phyloP scores from a whole-genome alignment of 2,329 filamentous ascomycete genomes.

The Septoria linicola region DNA sequence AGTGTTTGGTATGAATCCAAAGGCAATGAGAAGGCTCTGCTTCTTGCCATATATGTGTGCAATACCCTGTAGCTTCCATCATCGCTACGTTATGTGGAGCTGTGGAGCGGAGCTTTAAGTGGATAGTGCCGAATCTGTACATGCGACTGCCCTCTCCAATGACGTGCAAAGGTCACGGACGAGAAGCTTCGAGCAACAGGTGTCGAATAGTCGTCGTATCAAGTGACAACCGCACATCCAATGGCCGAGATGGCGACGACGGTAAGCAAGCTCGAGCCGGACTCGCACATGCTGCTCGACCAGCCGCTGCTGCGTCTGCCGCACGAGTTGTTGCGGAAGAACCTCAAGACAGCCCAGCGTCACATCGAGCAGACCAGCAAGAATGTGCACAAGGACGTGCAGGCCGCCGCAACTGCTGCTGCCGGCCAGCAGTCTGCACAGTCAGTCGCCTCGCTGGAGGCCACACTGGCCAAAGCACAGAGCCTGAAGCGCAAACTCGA shows the following conservation, averaged over 20 bases:
- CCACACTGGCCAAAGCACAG: slow-evolving; percentile 81
- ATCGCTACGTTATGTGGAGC: too few species aligned
- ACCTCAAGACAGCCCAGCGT: slow-evolving; percentile 83
- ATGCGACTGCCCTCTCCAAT: background rate
- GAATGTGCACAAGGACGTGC: slow-evolving; percentile 59
- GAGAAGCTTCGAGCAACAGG: too few species aligned
- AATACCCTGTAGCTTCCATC: too few species aligned
- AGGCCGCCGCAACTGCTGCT: slow-evolving; percentile 55
- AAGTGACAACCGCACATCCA: too few species aligned
- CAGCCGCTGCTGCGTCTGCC: slow-evolving; percentile 92
- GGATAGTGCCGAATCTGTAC: too few species aligned
- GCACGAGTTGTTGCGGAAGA: slow-evolving; percentile 87
- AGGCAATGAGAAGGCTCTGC: too few species aligned
- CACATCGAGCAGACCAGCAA: slow-evolving; percentile 70
- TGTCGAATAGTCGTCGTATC: too few species aligned
- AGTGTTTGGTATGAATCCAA: too few species aligned
- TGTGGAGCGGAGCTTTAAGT: too few species aligned
- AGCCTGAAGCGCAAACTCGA: slow-evolving; percentile 85
- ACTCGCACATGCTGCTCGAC: slow-evolving; percentile 76
- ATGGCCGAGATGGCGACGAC: slow-evolving; percentile 50
- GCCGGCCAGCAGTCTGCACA: slow-evolving; percentile 57
- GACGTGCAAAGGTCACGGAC: too few species aligned
- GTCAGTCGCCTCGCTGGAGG: slow-evolving; percentile 77
- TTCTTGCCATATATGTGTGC: too few species aligned
- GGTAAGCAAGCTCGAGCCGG: slow-evolving; percentile 69